Percentiles rank a stretch among this genome's conserved stretches.
Conservation (phyloP, 2,329 filamentous ascomycete species). For the Sclerotinia glacialis region DNA sequence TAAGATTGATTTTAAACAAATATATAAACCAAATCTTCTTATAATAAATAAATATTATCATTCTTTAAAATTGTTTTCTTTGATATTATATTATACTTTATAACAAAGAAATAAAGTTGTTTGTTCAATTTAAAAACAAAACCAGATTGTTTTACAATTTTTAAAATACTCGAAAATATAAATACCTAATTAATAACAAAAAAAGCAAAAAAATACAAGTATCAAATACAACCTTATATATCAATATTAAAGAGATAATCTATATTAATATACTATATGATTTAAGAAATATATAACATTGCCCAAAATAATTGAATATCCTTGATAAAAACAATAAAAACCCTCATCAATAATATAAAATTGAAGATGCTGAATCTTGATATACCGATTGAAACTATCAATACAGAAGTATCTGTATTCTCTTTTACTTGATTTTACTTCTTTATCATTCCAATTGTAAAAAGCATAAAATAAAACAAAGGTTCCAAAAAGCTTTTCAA, state of each 20-base stretch:
- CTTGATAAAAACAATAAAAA: slow-evolving; percentile 22
- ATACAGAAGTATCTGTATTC: neutral
- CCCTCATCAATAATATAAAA: neutral
- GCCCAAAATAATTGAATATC: slow-evolving; percentile 17
- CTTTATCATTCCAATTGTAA: neutral
- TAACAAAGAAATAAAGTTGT: no score
- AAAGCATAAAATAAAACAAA: neutral
- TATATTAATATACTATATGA: slow-evolving; percentile 16
- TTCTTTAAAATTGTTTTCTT: no score
- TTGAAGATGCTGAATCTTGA: slow-evolving; percentile 19
- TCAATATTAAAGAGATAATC: slow-evolving; percentile 18
- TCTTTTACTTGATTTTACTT: neutral
- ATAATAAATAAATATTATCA: no score
- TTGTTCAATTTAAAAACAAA: no score
- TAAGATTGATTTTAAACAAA: no score
- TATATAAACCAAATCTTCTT: no score
- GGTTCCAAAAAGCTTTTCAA: neutral
- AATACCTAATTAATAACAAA: no score
- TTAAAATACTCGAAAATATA: no score
- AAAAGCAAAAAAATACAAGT: no score
- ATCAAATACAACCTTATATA: no score
- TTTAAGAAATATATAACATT: slow-evolving; percentile 21
- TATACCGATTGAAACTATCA: neutral
- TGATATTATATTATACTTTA: no score
- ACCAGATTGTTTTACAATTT: no score